phyloP scores from a whole-genome alignment of 1,284 basidiomycete species.

The Tetrapyrgos nigripes region DNA sequence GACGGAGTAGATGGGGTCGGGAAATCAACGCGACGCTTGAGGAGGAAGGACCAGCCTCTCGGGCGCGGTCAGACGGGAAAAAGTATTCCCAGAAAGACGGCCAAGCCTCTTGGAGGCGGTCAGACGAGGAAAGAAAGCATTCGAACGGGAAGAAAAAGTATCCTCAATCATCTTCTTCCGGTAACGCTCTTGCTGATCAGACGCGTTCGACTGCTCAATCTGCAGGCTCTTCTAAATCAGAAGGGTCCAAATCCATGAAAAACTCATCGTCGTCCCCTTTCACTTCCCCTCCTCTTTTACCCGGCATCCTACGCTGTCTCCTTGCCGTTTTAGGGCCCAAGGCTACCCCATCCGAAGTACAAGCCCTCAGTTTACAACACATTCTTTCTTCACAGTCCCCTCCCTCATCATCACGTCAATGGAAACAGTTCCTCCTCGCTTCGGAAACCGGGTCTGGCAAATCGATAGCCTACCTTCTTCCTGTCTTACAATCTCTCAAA shows the following conservation, averaged over 20 bases:
- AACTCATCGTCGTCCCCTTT: slow-evolving; percentile 39
- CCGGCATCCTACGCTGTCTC: slow-evolving; percentile 63
- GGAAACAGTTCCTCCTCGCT: slow-evolving; percentile 74
- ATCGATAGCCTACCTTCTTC: slow-evolving; percentile 88
- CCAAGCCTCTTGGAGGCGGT: no score
- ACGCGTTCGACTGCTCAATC: neutral
- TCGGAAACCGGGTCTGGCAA: slow-evolving; percentile 92
- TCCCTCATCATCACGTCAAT: slow-evolving; percentile 25
- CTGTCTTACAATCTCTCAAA: slow-evolving; percentile 82
- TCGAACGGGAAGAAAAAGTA: neutral
- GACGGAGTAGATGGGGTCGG: neutral
- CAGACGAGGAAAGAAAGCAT: no score
- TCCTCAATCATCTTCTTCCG: neutral
- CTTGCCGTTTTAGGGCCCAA: slow-evolving; percentile 58
- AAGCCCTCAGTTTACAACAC: slow-evolving; percentile 70
- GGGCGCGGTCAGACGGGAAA: neutral
- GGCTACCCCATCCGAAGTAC: slow-evolving; percentile 74
- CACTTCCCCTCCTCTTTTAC: slow-evolving; percentile 70
- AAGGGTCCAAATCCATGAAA: no score
- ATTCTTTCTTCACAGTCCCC: slow-evolving; percentile 46
- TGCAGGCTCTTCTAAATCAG: neutral
- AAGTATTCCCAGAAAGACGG: neutral
- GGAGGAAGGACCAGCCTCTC: neutral
- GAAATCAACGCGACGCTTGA: neutral
- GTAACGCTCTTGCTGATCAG: neutral